A percentile compares a stretch with the other conserved stretches of the same genome.
Evolutionary conservation across 495 filamentous ascomycete species (phyloP).

Genomic region (Trichoderma orchidacearum): DNA sequence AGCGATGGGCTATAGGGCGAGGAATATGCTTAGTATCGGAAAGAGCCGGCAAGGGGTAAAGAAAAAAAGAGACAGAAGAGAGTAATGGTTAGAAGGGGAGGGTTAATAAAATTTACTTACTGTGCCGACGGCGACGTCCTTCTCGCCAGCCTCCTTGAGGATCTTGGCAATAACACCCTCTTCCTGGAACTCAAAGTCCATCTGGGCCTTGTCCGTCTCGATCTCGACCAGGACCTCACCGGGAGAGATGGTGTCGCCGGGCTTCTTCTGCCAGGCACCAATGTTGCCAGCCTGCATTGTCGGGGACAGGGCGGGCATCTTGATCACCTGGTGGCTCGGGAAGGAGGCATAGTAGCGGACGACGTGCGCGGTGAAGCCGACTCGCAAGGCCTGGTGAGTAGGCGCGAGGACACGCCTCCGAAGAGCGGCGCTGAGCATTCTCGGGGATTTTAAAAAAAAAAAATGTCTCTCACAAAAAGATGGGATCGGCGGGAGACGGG

Average conservation of each 20-base stretch:
- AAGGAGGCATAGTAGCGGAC: constrained; percentile 53
- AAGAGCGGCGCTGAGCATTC: constrained; percentile 40
- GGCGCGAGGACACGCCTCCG: constrained; percentile 39
- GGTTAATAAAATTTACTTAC: constrained; percentile 41
- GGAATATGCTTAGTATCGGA: constrained; percentile 1
- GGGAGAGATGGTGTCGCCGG: constrained; percentile 72
- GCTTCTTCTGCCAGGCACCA: constrained; percentile 94
- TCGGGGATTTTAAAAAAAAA: too few species aligned
- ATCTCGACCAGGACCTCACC: constrained; percentile 99
- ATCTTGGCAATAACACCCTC: constrained; percentile 94
- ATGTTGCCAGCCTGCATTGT: constrained; percentile 97
- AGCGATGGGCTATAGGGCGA: constrained; percentile 66
- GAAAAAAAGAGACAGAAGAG: constrained; percentile 1
- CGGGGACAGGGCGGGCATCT: constrained; percentile 95
- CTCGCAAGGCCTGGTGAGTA: constrained; percentile 20
- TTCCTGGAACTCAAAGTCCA: constrained; percentile 99
- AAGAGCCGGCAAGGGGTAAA: constrained; percentile 12
- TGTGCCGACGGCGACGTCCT: constrained; percentile 89
- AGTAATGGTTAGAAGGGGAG: too few species aligned
- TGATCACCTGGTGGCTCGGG: constrained; percentile 86
- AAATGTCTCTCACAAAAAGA: not conserved
- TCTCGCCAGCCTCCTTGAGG: constrained; percentile 82
- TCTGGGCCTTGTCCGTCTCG: constrained; percentile 99
- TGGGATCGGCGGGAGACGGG: constrained; percentile 6
- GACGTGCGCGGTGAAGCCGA: constrained; percentile 27